Conservation (phyloP, 306 rosid genomes). For the Rosa rugosa region DNA sequence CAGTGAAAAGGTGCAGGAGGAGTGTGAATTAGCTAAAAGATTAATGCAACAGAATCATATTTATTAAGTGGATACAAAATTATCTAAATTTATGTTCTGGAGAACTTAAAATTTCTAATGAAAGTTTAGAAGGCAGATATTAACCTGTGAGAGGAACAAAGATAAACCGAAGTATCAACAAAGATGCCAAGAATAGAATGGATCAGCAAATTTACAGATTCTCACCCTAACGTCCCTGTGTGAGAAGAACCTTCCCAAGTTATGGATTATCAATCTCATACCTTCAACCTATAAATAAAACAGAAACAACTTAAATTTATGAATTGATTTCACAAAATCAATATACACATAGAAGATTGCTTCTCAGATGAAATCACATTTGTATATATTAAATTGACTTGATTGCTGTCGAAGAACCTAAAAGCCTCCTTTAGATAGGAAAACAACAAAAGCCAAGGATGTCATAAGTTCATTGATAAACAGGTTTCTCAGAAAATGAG, state of each 20-base stretch:
- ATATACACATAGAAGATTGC: background rate
- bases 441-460: background rate
- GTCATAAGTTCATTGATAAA: background rate
- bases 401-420: constrained; percentile 84
- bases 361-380: constrained; percentile 17
- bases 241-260: constrained; percentile 85
- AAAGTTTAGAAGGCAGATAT: too few species aligned
- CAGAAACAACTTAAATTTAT: constrained; percentile 16
- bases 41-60: too few species aligned
- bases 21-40: too few species aligned
- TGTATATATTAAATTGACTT: constrained; percentile 11
- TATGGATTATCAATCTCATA: constrained; percentile 78
- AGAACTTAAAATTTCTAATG: too few species aligned
- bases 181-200: background rate
- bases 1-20: too few species aligned
- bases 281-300: constrained; percentile 79
- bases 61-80: too few species aligned
- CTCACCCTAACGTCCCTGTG: constrained; percentile 94
- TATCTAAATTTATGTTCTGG: too few species aligned
- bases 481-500: background rate
- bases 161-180: constrained; percentile 17
- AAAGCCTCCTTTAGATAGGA: constrained; percentile 68
- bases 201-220: background rate
- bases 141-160: background rate
- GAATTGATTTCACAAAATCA: constrained; percentile 6